phyloP scores from a whole-genome alignment of 1,139 yeast species.

The Geotrichum aggregatum region DNA sequence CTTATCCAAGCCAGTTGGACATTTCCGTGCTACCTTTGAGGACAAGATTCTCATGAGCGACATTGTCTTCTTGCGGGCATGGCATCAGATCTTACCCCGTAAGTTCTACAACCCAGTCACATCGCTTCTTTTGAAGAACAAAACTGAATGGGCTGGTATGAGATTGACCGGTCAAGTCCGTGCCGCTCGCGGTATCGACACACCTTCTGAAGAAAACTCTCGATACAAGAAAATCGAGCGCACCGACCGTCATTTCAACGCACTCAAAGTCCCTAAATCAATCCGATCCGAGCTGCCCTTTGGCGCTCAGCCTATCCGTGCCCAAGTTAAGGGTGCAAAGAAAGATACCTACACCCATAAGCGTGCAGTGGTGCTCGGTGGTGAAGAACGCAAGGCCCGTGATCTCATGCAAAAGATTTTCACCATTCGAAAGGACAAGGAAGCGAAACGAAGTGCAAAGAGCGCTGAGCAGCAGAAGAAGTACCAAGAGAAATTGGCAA shows the following conservation, averaged over 20 bases:
- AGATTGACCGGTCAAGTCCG: conserved; percentile 90
- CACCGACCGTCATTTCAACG: conserved; percentile 78
- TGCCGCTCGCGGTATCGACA: conserved; percentile 62
- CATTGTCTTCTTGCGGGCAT: conserved; percentile 82
- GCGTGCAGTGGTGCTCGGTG: conserved; percentile 89
- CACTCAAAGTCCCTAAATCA: conserved; percentile 77
- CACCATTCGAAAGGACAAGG: conserved; percentile 82
- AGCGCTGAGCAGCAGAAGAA: conserved; percentile 74
- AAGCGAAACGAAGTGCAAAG: conserved; percentile 67
- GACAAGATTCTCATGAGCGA: conserved; percentile 91
- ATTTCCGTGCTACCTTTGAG: conserved; percentile 96
- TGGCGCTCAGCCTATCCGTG: conserved; percentile 70
- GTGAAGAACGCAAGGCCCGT: conserved; percentile 91
- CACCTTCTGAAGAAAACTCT: conserved; percentile 60
- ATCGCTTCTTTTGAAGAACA: conserved; percentile 69
- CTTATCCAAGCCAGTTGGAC: conserved; percentile 91
- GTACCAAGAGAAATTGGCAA: conserved; percentile 68
- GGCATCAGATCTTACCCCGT: conserved; percentile 93
- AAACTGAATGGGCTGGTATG: conserved; percentile 94
- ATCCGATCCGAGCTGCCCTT: conserved; percentile 78
- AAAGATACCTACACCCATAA: conserved; percentile 79
- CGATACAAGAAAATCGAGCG: conserved; percentile 79
- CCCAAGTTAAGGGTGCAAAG: conserved; percentile 13
- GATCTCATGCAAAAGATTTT: conserved; percentile 82
- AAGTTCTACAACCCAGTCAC: conserved; percentile 95